phyloP scores from a whole-genome alignment of 208 protist genomes.

The Leishmania braziliensis region DNA sequence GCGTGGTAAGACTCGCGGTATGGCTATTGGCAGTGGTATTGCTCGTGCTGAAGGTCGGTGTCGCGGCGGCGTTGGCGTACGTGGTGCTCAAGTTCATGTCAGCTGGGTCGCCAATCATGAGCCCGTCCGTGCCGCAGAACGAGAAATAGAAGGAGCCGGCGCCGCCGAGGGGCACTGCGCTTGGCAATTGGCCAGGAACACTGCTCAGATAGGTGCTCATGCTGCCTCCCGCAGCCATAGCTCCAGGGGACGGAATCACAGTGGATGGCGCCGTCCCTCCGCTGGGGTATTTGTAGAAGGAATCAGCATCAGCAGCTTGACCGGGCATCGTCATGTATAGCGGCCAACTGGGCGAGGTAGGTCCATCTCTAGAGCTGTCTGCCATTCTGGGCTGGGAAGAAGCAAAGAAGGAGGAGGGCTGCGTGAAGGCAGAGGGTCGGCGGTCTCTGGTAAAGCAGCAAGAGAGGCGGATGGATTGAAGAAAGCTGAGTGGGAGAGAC shows the following conservation, averaged over 20 bases:
- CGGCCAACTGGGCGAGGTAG: slow-evolving; percentile 1
- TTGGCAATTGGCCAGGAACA: neutral
- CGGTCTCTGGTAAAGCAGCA: neutral
- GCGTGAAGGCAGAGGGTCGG: neutral
- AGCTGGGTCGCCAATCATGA: slow-evolving; percentile 12
- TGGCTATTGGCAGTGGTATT: neutral
- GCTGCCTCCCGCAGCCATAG: neutral
- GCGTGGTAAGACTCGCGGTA: neutral
- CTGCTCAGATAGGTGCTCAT: neutral
- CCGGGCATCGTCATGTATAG: slow-evolving; percentile 3
- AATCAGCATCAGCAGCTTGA: slow-evolving; percentile 3
- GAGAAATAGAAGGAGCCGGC: slow-evolving; percentile 22
- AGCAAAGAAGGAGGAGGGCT: neutral
- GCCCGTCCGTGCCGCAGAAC: slow-evolving; percentile 14
- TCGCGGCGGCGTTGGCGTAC: slow-evolving; percentile 3
- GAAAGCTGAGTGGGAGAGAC: neutral
- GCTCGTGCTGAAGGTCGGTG: neutral
- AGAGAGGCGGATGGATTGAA: neutral
- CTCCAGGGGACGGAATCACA: neutral
- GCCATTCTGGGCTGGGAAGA: neutral
- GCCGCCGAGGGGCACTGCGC: neutral
- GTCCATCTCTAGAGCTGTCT: neutral
- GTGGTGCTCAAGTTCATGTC: slow-evolving; percentile 6
- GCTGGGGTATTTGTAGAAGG: slow-evolving; percentile 7
- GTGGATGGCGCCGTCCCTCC: neutral